phyloP scores from a whole-genome alignment of 768 basidiomycete genomes.

The Amanita fuliginea region DNA sequence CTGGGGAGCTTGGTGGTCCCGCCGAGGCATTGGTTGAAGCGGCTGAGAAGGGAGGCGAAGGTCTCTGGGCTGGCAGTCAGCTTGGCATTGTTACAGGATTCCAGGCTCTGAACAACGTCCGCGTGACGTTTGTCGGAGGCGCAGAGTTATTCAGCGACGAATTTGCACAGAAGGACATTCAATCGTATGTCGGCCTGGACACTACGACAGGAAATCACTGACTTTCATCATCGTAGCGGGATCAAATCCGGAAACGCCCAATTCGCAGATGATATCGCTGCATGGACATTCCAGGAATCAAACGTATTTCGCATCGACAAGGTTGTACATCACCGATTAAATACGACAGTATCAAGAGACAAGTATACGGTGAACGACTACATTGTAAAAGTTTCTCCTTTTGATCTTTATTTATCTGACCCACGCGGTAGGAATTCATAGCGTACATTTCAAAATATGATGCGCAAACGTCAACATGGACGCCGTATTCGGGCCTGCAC shows the following conservation, averaged over 20 bases:
- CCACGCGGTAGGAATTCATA: conserved; percentile 48
- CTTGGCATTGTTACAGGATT: conserved; percentile 80
- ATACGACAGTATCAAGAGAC: conserved; percentile 49
- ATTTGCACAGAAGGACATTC: conserved; percentile 51
- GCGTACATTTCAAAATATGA: conserved; percentile 65
- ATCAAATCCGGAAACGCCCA: conserved; percentile 63
- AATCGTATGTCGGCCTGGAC: conserved; percentile 31
- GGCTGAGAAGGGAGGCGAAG: conserved; percentile 64
- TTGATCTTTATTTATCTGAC: background rate
- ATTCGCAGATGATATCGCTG: conserved; percentile 63
- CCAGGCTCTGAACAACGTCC: conserved; percentile 70
- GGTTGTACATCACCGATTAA: conserved; percentile 61
- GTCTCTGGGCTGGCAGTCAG: conserved; percentile 72
- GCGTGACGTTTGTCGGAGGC: conserved; percentile 76
- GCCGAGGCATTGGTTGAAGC: conserved; percentile 62
- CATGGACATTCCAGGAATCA: conserved; percentile 89
- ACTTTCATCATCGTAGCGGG: conserved; percentile 27
- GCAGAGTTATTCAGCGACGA: conserved; percentile 72
- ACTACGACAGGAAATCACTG: background rate
- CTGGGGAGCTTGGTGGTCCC: conserved; percentile 55
- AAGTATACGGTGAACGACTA: conserved; percentile 82
- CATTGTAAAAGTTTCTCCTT: conserved; percentile 37
- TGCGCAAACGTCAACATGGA: conserved; percentile 47
- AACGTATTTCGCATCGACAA: conserved; percentile 70
- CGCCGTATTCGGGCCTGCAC: conserved; percentile 53